Percentiles rank a stretch among this genome's conserved stretches.
phyloP scores from a whole-genome alignment of 2,329 filamentous ascomycete species.

The Colletotrichum godetiae region DNA sequence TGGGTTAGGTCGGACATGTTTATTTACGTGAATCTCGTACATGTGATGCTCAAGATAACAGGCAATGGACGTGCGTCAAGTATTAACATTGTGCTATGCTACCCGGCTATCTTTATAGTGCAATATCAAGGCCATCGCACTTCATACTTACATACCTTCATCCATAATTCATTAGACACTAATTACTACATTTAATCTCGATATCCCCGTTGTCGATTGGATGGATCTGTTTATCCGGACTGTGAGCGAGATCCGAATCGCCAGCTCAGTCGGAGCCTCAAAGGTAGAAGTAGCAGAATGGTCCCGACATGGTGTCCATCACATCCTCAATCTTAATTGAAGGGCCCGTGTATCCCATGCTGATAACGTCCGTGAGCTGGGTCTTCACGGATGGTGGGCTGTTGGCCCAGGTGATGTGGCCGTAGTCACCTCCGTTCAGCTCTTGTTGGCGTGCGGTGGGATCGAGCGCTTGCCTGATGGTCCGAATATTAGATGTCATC shows the following conservation, averaged over 20 bases:
- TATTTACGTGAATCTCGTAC: not conserved
- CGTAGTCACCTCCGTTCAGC: conserved; percentile 41
- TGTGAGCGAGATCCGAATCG: too few species aligned
- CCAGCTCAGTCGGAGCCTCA: conserved; percentile 13
- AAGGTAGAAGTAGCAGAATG: conserved; percentile 45
- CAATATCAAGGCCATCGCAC: too few species aligned
- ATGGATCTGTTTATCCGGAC: too few species aligned
- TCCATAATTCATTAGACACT: too few species aligned
- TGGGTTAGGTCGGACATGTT: not conserved
- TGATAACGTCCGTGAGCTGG: conserved; percentile 41
- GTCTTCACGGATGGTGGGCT: conserved; percentile 40
- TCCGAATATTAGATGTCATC: not conserved
- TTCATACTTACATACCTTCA: too few species aligned
- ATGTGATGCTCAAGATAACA: too few species aligned
- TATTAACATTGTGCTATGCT: too few species aligned
- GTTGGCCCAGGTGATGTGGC: conserved; percentile 45
- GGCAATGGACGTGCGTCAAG: too few species aligned
- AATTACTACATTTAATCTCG: too few species aligned
- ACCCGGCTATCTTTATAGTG: too few species aligned
- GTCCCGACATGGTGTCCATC: conserved; percentile 43
- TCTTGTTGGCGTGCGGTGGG: conserved; percentile 38
- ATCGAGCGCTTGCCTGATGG: conserved; percentile 38
- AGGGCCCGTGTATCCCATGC: conserved; percentile 44
- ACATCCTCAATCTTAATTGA: conserved; percentile 42
- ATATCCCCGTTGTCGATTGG: too few species aligned